These are phyloP conservation scores for Fusarium sp. DNA, from an alignment of 2,329 filamentous ascomycete genomes.

Conservation along the genomic window DNA sequence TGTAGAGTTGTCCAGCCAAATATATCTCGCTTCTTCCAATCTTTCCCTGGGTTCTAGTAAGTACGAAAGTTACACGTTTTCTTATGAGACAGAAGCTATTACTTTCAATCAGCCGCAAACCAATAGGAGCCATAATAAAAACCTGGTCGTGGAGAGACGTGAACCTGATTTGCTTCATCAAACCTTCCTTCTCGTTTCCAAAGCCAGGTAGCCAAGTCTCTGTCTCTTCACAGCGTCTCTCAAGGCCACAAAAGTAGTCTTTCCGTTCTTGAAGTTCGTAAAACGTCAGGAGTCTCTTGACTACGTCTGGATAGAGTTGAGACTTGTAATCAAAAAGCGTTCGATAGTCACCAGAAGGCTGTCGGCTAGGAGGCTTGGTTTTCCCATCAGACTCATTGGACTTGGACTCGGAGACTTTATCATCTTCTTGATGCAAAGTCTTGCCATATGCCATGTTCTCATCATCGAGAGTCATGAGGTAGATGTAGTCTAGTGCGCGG, in stretches of 20 bases:
- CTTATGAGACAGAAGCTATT: too few species aligned
- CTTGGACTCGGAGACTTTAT: background rate
- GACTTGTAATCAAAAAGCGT: background rate
- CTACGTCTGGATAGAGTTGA: too few species aligned
- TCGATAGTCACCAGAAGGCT: background rate
- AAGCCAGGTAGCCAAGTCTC: too few species aligned
- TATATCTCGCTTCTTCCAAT: background rate
- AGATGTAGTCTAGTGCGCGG: background rate
- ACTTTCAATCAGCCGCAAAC: background rate
- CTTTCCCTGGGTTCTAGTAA: background rate
- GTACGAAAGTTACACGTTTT: too few species aligned
- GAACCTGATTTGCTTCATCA: background rate
- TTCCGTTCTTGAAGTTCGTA: background rate
- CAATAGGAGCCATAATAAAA: background rate
- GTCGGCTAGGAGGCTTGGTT: fast-evolving
- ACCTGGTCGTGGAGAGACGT: background rate
- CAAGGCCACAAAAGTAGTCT: background rate
- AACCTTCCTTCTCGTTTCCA: background rate
- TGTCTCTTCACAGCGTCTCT: background rate
- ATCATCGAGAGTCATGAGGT: background rate
- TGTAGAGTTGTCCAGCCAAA: background rate
- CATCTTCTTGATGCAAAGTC: background rate
- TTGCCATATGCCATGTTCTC: background rate
- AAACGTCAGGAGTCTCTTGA: background rate
- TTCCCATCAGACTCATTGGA: too few species aligned